phyloP scores from a whole-genome alignment of 2,329 filamentous ascomycete species.

The Trichophyton mentagrophytes region DNA sequence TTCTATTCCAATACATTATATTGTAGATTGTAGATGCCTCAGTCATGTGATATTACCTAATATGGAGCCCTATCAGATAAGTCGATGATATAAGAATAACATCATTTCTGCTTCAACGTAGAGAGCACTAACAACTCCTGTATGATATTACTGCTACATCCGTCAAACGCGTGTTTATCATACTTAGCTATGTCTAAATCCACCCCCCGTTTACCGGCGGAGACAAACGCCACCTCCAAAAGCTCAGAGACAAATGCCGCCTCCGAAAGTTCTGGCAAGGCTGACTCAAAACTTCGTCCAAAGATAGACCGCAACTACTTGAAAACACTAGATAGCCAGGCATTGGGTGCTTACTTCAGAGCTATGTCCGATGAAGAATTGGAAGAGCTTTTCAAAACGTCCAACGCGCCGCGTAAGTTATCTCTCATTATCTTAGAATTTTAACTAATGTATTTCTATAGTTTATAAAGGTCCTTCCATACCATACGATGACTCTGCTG shows the following conservation, averaged over 20 bases:
- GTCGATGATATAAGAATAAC: neutral
- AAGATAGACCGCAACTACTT: constrained; percentile 1
- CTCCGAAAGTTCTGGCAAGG: neutral
- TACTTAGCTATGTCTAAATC: neutral
- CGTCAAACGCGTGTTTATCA: neutral
- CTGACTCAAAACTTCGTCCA: neutral
- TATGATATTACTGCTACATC: neutral
- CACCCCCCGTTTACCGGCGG: neutral
- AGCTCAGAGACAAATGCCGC: neutral
- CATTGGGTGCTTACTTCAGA: neutral
- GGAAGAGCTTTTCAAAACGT: neutral
- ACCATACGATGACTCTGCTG: constrained; percentile 1
- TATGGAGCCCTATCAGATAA: neutral
- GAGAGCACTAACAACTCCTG: constrained; percentile 2
- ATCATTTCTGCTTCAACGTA: neutral
- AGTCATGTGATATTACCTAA: too few species aligned
- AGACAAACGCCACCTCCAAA: neutral
- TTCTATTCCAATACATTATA: too few species aligned
- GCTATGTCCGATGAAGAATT: neutral
- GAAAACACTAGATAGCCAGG: neutral
- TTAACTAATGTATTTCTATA: constrained; percentile 1
- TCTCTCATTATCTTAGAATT: neutral
- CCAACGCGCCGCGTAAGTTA: neutral
- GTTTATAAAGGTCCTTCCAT: neutral
- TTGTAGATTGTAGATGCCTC: too few species aligned